Evolutionary conservation across 148 eudicot genomes (phyloP).

Genomic region (Rhododendron ovatum): DNA sequence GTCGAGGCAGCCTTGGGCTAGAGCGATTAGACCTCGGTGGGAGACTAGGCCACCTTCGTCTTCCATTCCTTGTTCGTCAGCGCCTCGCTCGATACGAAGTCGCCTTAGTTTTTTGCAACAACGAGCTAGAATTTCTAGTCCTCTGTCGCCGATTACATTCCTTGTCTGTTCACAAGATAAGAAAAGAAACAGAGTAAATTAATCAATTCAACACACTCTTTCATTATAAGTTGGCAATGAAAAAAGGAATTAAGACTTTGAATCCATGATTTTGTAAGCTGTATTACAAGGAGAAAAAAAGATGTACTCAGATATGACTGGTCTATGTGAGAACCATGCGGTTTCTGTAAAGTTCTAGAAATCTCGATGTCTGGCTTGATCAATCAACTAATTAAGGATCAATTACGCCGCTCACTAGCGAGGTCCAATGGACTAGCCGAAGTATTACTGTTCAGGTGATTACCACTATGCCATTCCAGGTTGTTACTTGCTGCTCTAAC

Average conservation of each 20-base stretch:
- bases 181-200: background rate
- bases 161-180: slow-evolving; percentile 49
- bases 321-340: background rate
- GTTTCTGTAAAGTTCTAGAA: background rate
- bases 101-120: slow-evolving; percentile 65
- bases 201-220: background rate
- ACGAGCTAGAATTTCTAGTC: slow-evolving; percentile 61
- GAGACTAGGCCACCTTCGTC: slow-evolving; percentile 77
- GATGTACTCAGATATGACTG: background rate
- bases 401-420: background rate
- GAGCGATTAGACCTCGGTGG: slow-evolving; percentile 65
- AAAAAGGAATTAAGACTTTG: background rate
- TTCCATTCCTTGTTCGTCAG: slow-evolving; percentile 66
- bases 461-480: background rate
- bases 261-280: background rate
- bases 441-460: background rate
- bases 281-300: background rate
- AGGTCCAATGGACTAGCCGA: background rate
- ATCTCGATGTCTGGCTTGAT: background rate
- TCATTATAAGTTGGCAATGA: background rate
- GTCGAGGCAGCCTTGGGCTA: slow-evolving; percentile 72
- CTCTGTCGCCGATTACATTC: slow-evolving; percentile 82
- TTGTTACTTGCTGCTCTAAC: background rate
- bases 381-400: background rate
- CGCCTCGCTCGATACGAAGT: slow-evolving; percentile 83